Base-by-base conservation (phyloP, 805 yeast species). In the Kazachstania kunashirensis region DNA sequence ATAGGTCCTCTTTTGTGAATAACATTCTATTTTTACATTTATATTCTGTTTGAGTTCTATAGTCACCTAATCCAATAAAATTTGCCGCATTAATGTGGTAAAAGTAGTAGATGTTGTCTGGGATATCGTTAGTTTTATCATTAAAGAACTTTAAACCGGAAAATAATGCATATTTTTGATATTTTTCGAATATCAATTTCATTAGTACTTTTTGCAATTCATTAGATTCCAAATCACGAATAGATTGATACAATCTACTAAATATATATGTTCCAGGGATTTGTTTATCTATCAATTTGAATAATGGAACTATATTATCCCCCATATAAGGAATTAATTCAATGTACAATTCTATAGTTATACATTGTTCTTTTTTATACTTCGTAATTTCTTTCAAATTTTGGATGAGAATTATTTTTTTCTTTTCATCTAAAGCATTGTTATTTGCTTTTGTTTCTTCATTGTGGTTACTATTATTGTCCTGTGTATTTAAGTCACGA, bases 81-180 rank as follows among this genome's bases (percentile, higher is more conserved):
- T 39, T 41, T 2, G 63, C 54, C 1, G 61, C 59, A 35, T 51
- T 46, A 11, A 23, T 3, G 34, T 59, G 64, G 37, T 58, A 59
- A 2, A 35, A 25, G 36, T 54, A 58, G 36, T 58, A 59, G 9
- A 43, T 35, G 10, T 40, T 24, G 11, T 42, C 41, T 18, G 53
- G 49, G 7, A 27, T 32, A 10, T 41, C 45, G 6, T 36, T 41
- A 1, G 40, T 49, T 23, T 34, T 37, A 25, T 52, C 49, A 7
- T 49, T 40, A 33, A 50, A 56, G 35, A 49, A 56, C 13, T 45
- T 47, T 24, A 59, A 44, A 17, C 64, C 64, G 7, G 57, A 44
- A 13, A 59, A 40, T 15, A 59, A 37, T n/a, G 61, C 55, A 25
- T 45, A 36, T 24, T 52, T 51, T 24, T 45, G 50, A 42, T 49